Conservation (phyloP, 2,329 filamentous ascomycete species). For the Aspergillus sclerotialis region DNA sequence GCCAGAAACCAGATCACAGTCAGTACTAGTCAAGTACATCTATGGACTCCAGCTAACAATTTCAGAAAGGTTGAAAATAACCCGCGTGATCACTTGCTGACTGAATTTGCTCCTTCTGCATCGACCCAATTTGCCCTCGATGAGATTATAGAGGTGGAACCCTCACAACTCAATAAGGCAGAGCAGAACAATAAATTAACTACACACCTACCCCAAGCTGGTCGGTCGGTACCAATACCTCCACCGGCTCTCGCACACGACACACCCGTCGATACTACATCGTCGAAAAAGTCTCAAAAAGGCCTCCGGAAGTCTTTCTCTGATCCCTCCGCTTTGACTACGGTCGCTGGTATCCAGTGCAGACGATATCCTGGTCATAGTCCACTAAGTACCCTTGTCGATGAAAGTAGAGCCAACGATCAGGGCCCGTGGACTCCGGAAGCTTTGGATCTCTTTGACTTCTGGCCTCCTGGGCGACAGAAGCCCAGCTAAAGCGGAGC, state of each 20-base stretch:
- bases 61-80: too few species aligned
- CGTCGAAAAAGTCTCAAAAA: constrained; percentile 5
- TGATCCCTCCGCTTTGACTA: constrained; percentile 24
- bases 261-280: background rate
- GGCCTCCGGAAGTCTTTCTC: constrained; percentile 28
- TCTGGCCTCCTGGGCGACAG: constrained; percentile 33
- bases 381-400: constrained; percentile 9
- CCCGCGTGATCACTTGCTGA: too few species aligned
- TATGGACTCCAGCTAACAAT: constrained; percentile 3
- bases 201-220: too few species aligned
- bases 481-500: constrained; percentile 20
- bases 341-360: constrained; percentile 7
- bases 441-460: constrained; percentile 37
- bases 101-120: too few species aligned
- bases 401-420: constrained; percentile 15
- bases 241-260: too few species aligned
- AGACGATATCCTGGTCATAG: constrained; percentile 12
- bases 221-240: background rate
- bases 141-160: too few species aligned
- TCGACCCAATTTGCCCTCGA: too few species aligned
- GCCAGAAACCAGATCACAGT: constrained; percentile 13
- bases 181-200: too few species aligned
- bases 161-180: too few species aligned
- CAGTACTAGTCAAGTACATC: constrained; percentile 18
- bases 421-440: constrained; percentile 37